phyloP scores from a whole-genome alignment of 2,329 filamentous ascomycete genomes.

The Pestalotiopsis sp. region DNA sequence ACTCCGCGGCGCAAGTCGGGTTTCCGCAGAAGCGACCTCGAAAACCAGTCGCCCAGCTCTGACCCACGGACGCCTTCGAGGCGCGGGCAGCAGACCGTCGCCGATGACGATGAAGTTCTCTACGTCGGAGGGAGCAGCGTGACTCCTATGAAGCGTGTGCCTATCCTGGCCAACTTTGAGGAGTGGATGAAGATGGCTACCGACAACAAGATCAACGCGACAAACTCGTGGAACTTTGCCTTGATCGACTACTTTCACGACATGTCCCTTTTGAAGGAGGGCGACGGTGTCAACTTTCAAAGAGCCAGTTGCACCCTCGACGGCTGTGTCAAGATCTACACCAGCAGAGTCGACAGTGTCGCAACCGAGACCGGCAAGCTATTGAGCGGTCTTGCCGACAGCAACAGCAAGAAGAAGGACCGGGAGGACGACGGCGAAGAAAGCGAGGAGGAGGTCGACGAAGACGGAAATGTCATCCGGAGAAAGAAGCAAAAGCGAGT shows the following conservation, averaged over 20 bases:
- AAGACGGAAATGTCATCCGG: slow-evolving; percentile 58
- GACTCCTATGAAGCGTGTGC: slow-evolving; percentile 94
- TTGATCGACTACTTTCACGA: slow-evolving; percentile 99
- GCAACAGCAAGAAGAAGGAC: slow-evolving; percentile 73
- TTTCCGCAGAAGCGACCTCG: slow-evolving; percentile 60
- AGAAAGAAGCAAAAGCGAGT: slow-evolving; percentile 79
- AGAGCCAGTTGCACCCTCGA: slow-evolving; percentile 97
- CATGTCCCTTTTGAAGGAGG: slow-evolving; percentile 95
- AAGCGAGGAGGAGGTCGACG: slow-evolving; percentile 64
- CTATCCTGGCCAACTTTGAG: slow-evolving; percentile 96
- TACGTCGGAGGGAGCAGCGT: slow-evolving; percentile 75
- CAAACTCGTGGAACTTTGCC: slow-evolving; percentile 99
- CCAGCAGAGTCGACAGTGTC: slow-evolving; percentile 95
- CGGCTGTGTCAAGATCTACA: slow-evolving; percentile 99
- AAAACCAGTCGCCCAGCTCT: slow-evolving; percentile 59
- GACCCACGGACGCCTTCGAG: slow-evolving; percentile 58
- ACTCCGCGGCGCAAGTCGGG: slow-evolving; percentile 68
- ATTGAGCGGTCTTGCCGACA: slow-evolving; percentile 89
- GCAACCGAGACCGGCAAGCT: slow-evolving; percentile 96
- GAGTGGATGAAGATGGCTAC: slow-evolving; percentile 99
- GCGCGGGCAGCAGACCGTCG: slow-evolving; percentile 31
- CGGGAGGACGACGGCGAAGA: slow-evolving; percentile 71
- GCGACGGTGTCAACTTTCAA: slow-evolving; percentile 97
- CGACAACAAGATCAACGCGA: slow-evolving; percentile 98
- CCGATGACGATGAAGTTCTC: slow-evolving; percentile 60